Base-by-base conservation (phyloP, 2,329 filamentous ascomycete species). In the Calycina herbarum region DNA sequence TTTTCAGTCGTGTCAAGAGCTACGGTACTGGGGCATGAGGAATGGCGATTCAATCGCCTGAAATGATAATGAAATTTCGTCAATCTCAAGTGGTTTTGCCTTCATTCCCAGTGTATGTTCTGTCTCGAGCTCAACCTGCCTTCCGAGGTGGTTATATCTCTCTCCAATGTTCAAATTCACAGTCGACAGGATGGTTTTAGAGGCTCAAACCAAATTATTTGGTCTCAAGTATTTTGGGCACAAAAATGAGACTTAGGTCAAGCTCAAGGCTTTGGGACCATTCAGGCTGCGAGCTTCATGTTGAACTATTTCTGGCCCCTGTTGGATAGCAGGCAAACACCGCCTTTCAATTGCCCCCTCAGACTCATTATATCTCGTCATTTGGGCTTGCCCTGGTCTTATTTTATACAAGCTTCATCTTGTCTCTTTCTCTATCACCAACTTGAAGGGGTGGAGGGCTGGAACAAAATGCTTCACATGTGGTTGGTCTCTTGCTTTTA, bases 1-100 rank as follows among this genome's bases (percentile, higher is more conserved):
- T 88, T 74, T 91, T 89, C 71, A 90, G 87, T 73, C 80, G 88
- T 13, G 88, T 91, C 3, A 84, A 81, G 77, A 87, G 86, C 69
- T 89, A 88, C 69, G 86, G 85, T 0, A 72, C 78, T 63, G 82
- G 82, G 24, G 82, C 79, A 67, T 82, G 33, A 62, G 33, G 3
- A 24, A 38, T 13, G 35, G 6, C 35, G 35, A 11, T 38, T 38
- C 35, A 24, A 51, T 24, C 45, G n/a, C n/a, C 20, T 27, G 45
- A 51, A 51, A 51, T n/a, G 17, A 51, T 24, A 24, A 27, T 51
- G 8, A 51, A 51, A 24, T 24, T 51, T 51, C 45, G 17, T 24
- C 45, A 51, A 51, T 8, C n/a, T 24, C 35, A 24, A 20, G n/a
- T 51, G 6, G 45, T 10, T 24, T 24, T 51, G 10, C 7, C 45